A percentile compares a stretch with the other conserved stretches of the same genome.
Evolutionary conservation across 2,329 filamentous ascomycete genomes (phyloP).

Genomic region (Penicillium sp.): DNA sequence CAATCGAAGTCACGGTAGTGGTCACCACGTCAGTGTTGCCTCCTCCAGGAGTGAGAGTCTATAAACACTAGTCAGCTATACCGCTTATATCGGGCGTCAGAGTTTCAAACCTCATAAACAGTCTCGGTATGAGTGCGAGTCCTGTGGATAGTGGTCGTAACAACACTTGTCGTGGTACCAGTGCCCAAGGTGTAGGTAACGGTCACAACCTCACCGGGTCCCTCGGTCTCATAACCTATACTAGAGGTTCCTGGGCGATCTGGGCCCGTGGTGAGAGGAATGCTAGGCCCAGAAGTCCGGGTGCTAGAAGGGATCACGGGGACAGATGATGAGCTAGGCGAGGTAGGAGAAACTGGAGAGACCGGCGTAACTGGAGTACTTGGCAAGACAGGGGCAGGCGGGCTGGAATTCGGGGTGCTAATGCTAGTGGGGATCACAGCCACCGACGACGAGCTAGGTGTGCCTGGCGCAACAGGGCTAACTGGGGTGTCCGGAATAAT

Average conservation of each 20-base stretch:
- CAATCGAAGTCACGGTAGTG: neutral
- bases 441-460: conserved; percentile 14
- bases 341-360: neutral
- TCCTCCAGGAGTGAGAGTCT: conserved; percentile 14
- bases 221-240: conserved; percentile 19
- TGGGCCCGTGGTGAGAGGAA: conserved; percentile 17
- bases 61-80: neutral
- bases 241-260: conserved; percentile 10
- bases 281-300: conserved; percentile 16
- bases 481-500: neutral
- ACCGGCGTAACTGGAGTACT: neutral
- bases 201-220: conserved; percentile 32
- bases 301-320: conserved; percentile 5
- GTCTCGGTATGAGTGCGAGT: conserved; percentile 37
- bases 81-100: neutral
- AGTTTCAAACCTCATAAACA: conserved; percentile 31
- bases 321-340: neutral
- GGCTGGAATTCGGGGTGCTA: neutral
- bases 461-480: conserved; percentile 1
- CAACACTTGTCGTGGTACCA: conserved; percentile 40
- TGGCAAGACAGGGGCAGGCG: conserved; percentile 16
- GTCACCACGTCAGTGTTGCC: neutral
- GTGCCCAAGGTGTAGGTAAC: conserved; percentile 48
- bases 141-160: conserved; percentile 44
- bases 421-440: neutral